These are phyloP conservation scores for Aphanomyces euteiches DNA, from an alignment of 352 stramenopile species.

Conservation along the genomic window DNA sequence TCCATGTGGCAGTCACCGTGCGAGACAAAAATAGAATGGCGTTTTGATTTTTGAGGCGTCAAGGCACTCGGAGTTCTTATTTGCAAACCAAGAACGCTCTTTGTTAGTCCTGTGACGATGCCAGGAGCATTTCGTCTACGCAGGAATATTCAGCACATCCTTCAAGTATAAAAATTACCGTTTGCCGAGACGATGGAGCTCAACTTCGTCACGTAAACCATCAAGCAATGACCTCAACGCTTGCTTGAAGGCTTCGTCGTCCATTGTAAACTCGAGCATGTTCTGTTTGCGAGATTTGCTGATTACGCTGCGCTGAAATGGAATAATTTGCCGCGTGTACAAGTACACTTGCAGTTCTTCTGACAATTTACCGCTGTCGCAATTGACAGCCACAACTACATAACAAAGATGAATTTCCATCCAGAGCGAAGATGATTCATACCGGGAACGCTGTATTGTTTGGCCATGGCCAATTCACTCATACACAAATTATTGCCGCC, in stretches of 20 bases:
- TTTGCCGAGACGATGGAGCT: constrained; percentile 52
- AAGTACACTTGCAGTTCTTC: constrained; percentile 83
- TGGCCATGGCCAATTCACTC: constrained; percentile 12
- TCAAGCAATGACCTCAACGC: constrained; percentile 68
- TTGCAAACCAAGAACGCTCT: not conserved
- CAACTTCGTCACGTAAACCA: constrained; percentile 67
- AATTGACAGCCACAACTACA: constrained; percentile 27
- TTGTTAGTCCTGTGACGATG: not conserved
- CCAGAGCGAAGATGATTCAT: constrained; percentile 42
- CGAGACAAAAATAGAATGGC: constrained; percentile 63
- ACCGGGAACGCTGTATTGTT: constrained; percentile 15
- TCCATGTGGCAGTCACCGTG: constrained; percentile 65
- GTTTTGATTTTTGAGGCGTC: constrained; percentile 34
- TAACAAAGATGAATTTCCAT: not conserved
- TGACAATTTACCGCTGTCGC: constrained; percentile 48
- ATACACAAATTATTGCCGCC: constrained; percentile 14
- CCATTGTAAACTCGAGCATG: constrained; percentile 41
- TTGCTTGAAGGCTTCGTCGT: constrained; percentile 47
- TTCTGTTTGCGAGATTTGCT: constrained; percentile 56
- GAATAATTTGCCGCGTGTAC: constrained; percentile 78
- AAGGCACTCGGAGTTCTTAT: constrained; percentile 31
- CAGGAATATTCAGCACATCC: too few species aligned
- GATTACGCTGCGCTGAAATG: constrained; percentile 70
- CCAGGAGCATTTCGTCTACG: constrained; percentile 29
- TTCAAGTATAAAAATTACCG: constrained; percentile 8